Conservation (phyloP, 2,329 filamentous ascomycete species). For the Cercospora brassicicola region DNA sequence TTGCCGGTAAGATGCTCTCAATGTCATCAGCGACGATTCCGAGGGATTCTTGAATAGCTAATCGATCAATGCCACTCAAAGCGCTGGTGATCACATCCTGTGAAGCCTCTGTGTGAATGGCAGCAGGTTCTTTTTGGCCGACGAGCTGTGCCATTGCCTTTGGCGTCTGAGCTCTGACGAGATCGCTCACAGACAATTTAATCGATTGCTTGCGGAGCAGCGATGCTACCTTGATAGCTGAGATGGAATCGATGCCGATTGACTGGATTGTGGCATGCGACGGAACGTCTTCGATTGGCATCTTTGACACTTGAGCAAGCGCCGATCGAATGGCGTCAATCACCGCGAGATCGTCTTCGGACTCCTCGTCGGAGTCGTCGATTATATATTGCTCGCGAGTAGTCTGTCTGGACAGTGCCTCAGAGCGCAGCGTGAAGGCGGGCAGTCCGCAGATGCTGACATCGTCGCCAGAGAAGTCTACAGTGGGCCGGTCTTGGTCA, state of each 20-base stretch:
- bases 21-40: slow-evolving; percentile 50
- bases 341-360: slow-evolving; percentile 7
- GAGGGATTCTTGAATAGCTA: slow-evolving; percentile 17
- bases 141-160: slow-evolving; percentile 58
- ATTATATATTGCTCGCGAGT: slow-evolving; percentile 4
- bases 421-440: slow-evolving; percentile 39
- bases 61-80: slow-evolving; percentile 17
- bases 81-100: slow-evolving; percentile 23
- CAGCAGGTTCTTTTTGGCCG: neutral
- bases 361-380: slow-evolving; percentile 7
- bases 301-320: slow-evolving; percentile 59
- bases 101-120: slow-evolving; percentile 39
- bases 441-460: slow-evolving; percentile 68
- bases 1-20: slow-evolving; percentile 64
- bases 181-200: slow-evolving; percentile 65
- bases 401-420: slow-evolving; percentile 17
- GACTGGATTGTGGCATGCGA: slow-evolving; percentile 71
- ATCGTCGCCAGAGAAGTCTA: slow-evolving; percentile 54
- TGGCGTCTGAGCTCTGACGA: slow-evolving; percentile 67
- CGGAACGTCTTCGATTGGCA: slow-evolving; percentile 56
- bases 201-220: slow-evolving; percentile 66
- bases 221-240: slow-evolving; percentile 77
- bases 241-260: slow-evolving; percentile 87
- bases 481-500: slow-evolving; percentile 50
- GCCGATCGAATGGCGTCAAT: slow-evolving; percentile 45